Base-by-base conservation (phyloP, 345 rosid species). In the Crucihimalaya himalaica region DNA sequence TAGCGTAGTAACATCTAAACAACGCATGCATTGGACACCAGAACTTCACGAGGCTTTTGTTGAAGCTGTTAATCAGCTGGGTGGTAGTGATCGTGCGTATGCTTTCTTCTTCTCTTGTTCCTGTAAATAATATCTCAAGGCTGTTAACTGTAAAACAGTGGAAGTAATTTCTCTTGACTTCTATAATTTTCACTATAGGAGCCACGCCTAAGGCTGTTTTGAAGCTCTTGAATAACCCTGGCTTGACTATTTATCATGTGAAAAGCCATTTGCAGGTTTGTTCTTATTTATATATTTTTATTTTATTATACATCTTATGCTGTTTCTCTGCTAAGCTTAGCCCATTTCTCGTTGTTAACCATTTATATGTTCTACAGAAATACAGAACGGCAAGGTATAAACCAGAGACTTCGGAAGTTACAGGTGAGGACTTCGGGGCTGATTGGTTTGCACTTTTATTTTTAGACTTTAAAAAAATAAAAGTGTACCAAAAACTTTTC, bases 171-270 rank as follows among this genome's bases (percentile, higher is more conserved):
- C 28, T 53, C 19, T 51, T 12, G 37, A 8, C 31, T 31, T 71
- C 2, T 66, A 31, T 63, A 34, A 31, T 59, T 60, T 76, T 39
- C 25, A 64, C 77, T 70, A 20, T 83, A 94, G 98, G 96, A 77
- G 98, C 98, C 74, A 94, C 97, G 12, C 97, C 98, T n/a, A 94
- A 91, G 77, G 96, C 96, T 62, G 88, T 94, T 63, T 75, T 94
- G 68, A 94, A 84, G 84, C 87, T 83, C 58, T 91, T 94, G 92
- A 87, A 91, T 64, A 90, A 85, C 50, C 88, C 86, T 78, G 84
- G 85, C 73, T 81, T 94, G 82, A 94, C 98, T 53, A 94, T 94
- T 76, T 91, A 94, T 81, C 96, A 94, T 75, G 96, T 94, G 35
- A 94, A 94, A 88, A 91, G 98, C 83, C 98, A 94, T 83, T 78